Evolutionary conservation across 2,329 filamentous ascomycete species (phyloP).

Genomic region (Cercospora sojina): DNA sequence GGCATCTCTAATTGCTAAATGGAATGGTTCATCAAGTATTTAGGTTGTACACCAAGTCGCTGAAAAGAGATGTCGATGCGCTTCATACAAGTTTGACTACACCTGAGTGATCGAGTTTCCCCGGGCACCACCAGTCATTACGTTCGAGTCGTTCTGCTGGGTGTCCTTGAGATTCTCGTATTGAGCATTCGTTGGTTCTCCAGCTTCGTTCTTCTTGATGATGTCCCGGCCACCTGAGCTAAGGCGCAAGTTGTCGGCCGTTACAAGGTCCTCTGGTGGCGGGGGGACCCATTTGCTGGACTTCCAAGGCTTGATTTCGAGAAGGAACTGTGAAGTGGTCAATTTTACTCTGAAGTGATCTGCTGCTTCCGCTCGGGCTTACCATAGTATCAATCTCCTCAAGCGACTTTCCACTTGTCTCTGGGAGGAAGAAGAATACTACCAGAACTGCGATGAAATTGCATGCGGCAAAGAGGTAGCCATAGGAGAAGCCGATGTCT

Average conservation of each 20-base stretch:
- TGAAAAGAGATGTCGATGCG: neutral
- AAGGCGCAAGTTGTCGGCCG: slow-evolving; percentile 30
- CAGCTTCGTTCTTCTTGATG: slow-evolving; percentile 29
- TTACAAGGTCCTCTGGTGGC: slow-evolving; percentile 28
- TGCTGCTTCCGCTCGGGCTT: no score
- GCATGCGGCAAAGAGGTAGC: slow-evolving; percentile 38
- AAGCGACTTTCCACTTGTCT: slow-evolving; percentile 35
- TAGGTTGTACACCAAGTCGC: neutral
- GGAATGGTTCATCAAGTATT: neutral
- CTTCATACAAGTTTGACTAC: neutral
- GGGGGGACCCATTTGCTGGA: slow-evolving; percentile 34
- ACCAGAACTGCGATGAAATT: slow-evolving; percentile 34
- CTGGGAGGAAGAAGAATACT: slow-evolving; percentile 38
- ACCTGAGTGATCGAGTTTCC: slow-evolving; percentile 15
- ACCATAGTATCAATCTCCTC: slow-evolving; percentile 39
- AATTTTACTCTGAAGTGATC: no score
- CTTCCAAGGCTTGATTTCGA: slow-evolving; percentile 33
- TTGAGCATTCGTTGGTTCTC: slow-evolving; percentile 11
- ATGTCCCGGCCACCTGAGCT: slow-evolving; percentile 30
- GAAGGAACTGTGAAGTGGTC: slow-evolving; percentile 21
- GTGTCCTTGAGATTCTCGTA: slow-evolving; percentile 18
- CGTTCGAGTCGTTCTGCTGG: slow-evolving; percentile 12
- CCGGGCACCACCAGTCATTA: slow-evolving; percentile 12
- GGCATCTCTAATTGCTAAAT: neutral
- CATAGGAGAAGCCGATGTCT: slow-evolving; percentile 39